A percentile compares a stretch with the other conserved stretches of the same genome.
Evolutionary conservation across 2,329 filamentous ascomycete species (phyloP).

Genomic region (Pochonia chlamydosporia): DNA sequence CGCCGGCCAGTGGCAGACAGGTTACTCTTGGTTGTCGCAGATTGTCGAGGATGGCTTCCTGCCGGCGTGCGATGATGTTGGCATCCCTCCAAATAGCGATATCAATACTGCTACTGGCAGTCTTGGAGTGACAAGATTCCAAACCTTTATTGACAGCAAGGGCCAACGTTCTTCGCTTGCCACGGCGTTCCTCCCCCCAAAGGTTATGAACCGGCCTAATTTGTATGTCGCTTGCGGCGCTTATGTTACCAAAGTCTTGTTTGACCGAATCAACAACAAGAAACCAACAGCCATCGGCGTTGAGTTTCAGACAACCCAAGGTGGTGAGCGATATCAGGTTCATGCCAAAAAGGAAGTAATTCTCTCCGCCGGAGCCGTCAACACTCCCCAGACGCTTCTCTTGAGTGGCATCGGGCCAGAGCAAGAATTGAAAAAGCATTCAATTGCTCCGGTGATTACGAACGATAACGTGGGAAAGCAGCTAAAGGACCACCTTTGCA

Average conservation of each 20-base stretch:
- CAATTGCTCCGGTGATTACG: constrained; percentile 37
- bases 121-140: constrained; percentile 12
- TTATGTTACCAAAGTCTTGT: constrained; percentile 12
- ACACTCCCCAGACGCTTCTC: constrained; percentile 7
- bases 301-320: constrained; percentile 9
- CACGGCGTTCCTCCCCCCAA: constrained; percentile 12
- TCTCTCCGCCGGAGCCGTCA: constrained; percentile 5
- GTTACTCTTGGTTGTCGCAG: constrained; percentile 10
- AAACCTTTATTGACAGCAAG: constrained; percentile 14
- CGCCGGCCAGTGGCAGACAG: constrained; percentile 13
- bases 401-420: constrained; percentile 7
- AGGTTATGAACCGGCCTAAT: constrained; percentile 12
- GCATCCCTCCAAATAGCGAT: constrained; percentile 9
- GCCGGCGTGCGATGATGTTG: constrained; percentile 10
- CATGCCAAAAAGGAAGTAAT: constrained; percentile 20
- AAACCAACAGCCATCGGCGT: constrained; percentile 12
- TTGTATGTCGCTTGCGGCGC: constrained; percentile 13
- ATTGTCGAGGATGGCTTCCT: constrained; percentile 13
- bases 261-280: constrained; percentile 7
- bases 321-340: constrained; percentile 14
- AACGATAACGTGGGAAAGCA: constrained; percentile 58
- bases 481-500: constrained; percentile 20
- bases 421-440: constrained; percentile 4
- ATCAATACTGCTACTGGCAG: constrained; percentile 12
- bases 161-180: constrained; percentile 15